Conservation (phyloP, 2,329 filamentous ascomycete genomes). For the Dothiorella sarmentorum region DNA sequence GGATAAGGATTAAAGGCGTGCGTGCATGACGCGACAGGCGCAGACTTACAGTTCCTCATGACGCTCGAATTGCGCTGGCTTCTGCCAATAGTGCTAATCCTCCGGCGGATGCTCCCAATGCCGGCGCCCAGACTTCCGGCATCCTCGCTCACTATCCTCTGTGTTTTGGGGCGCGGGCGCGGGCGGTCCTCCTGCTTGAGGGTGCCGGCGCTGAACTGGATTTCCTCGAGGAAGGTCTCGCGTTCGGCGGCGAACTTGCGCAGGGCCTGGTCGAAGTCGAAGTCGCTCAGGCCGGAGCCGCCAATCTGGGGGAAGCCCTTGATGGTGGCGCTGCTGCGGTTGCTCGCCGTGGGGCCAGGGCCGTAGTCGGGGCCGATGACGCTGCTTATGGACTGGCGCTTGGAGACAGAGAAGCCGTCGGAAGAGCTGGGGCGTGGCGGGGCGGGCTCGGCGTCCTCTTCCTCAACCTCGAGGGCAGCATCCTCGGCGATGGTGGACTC, state of each 20-base stretch:
- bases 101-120: constrained; percentile 83
- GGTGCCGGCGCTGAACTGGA: constrained; percentile 81
- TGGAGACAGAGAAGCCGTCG: constrained; percentile 39
- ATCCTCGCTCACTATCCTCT: constrained; percentile 69
- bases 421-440: constrained; percentile 42
- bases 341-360: constrained; percentile 53
- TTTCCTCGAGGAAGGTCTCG: constrained; percentile 87
- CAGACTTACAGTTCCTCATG: constrained; percentile 63
- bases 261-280: constrained; percentile 90
- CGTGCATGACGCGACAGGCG: neutral
- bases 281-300: constrained; percentile 57
- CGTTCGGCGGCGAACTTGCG: constrained; percentile 94
- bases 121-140: constrained; percentile 53
- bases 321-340: constrained; percentile 63
- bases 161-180: constrained; percentile 74
- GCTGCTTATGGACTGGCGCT: constrained; percentile 50
- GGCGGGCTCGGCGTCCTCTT: neutral
- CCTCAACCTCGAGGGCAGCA: constrained; percentile 50
- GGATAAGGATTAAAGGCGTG: constrained; percentile 26
- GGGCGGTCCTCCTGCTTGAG: constrained; percentile 49
- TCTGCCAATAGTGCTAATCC: constrained; percentile 96
- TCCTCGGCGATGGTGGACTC: constrained; percentile 62
- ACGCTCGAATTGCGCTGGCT: constrained; percentile 79
- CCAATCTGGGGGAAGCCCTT: constrained; percentile 43
- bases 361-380: constrained; percentile 39